phyloP scores from a whole-genome alignment of 2,329 filamentous ascomycete species.

The Pseudogymnoascus sp. region DNA sequence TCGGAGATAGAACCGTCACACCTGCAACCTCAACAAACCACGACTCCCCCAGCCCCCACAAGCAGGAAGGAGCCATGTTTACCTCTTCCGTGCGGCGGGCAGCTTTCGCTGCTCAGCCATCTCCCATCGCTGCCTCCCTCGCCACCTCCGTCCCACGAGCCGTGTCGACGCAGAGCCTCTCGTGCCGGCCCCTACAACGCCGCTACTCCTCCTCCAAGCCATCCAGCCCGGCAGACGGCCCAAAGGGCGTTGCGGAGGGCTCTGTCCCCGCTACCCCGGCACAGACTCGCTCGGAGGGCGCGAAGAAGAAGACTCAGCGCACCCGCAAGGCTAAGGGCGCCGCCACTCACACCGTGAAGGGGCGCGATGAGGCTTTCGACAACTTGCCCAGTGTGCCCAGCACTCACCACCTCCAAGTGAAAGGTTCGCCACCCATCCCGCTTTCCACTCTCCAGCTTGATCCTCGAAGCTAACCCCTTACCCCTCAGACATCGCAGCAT shows the following conservation, averaged over 20 bases:
- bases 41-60: conserved; percentile 8
- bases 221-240: conserved; percentile 29
- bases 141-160: conserved; percentile 20
- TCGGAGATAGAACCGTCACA: conserved; percentile 9
- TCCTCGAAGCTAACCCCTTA: conserved; percentile 12
- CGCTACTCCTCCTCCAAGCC: conserved; percentile 31
- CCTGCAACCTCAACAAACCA: conserved; percentile 6
- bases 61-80: conserved; percentile 17
- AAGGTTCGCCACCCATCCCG: conserved; percentile 38
- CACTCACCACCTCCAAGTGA: conserved; percentile 61
- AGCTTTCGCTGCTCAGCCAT: conserved; percentile 20
- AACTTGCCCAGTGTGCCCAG: conserved; percentile 66
- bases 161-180: conserved; percentile 20
- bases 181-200: conserved; percentile 25
- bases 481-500: conserved; percentile 67
- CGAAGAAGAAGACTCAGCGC: conserved; percentile 25
- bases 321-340: conserved; percentile 50
- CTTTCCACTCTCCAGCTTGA: background rate
- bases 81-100: conserved; percentile 27
- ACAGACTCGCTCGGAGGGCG: conserved; percentile 18
- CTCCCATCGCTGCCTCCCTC: conserved; percentile 21
- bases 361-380: conserved; percentile 37
- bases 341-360: conserved; percentile 27
- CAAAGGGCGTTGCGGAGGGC: conserved; percentile 21
- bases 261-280: conserved; percentile 18